phyloP scores from a whole-genome alignment of 805 yeast genomes.

The Peterozyma toletana region DNA sequence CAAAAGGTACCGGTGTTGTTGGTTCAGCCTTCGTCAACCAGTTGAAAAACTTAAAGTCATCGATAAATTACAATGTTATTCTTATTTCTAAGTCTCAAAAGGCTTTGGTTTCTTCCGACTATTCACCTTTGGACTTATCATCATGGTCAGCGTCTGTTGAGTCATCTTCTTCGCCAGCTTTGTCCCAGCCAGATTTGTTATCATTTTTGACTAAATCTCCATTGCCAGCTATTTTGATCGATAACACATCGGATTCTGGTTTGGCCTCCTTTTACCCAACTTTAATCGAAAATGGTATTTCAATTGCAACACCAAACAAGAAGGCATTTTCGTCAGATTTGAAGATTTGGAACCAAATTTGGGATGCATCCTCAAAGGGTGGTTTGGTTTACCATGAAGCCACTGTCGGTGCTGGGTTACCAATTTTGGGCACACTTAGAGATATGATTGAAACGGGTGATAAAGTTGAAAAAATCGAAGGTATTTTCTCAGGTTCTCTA shows the following conservation, averaged over 20 bases:
- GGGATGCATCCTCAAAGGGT: constrained; percentile 45
- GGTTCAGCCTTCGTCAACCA: constrained; percentile 89
- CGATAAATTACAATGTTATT: constrained; percentile 68
- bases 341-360: constrained; percentile 70
- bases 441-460: constrained; percentile 93
- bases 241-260: constrained; percentile 83
- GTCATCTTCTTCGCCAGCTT: constrained; percentile 38
- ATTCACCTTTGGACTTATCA: constrained; percentile 59
- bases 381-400: constrained; percentile 96
- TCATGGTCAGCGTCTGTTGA: constrained; percentile 46
- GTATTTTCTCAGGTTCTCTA: constrained; percentile 92
- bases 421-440: constrained; percentile 80
- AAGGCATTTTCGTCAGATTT: constrained; percentile 87
- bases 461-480: constrained; percentile 84
- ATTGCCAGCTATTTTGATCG: constrained; percentile 77
- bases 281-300: constrained; percentile 70
- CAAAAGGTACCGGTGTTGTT: constrained; percentile 81
- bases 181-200: constrained; percentile 52
- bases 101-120: constrained; percentile 63
- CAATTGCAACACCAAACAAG: constrained; percentile 97
- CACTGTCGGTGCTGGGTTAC: constrained; percentile 98
- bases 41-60: constrained; percentile 46
- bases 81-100: constrained; percentile 70
- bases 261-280: constrained; percentile 74
- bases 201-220: constrained; percentile 59